Evolutionary conservation across 192 early-diverging fungal genomes (phyloP), one percentile per base, ranked within the genome.

Genomic region (Backusella tarrabulga): DNA sequence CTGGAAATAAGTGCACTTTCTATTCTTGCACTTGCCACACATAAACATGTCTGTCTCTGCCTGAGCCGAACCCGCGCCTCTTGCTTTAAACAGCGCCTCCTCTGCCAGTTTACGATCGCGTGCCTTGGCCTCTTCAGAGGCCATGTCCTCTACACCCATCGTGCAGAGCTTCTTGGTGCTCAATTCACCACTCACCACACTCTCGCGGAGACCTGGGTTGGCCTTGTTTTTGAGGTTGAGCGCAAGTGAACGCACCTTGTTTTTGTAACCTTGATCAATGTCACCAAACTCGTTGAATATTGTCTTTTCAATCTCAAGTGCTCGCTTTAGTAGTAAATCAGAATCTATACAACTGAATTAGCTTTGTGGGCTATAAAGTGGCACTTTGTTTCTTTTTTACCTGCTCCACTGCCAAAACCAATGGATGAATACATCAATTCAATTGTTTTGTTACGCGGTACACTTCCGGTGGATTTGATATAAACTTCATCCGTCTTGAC

Each of bases 31-130:
- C 70, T 95, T 96, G 23, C 95, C 95, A 79, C 98, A 99, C 77
- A 89, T 90, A 88, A 98, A 98, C 89, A 91, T 90, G 77, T 97
- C 94, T 1, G 97, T 99, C 77, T 91, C 95, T 11, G 95, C 95
- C 68, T 91, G 86, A 46, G 83, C 82, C 36, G 88, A 88, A 34
- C 85, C 88, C 3, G 95, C 95, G 26, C 92, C 90, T 72, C 91
- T 87, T 29, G 96, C 95, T 60, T 91, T 88, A 54, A 92, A 91
- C 75, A 97, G 83, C 68, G 89, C 91, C 42, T 92, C 83, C 73
- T 93, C 84, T 50, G 91, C 84, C 38, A 96, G 91, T 66, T 88
- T 87, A 34, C 90, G 84, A 52, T 94, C 89, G 19, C 88, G 86
- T n/a, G 89, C 85, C 80, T 92, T 93, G 7, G 87, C 87, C 70